Percentiles rank a stretch among this genome's conserved stretches.
Conservation (phyloP, 108 stramenopile genomes). For the Fragilaria crotonensis region DNA sequence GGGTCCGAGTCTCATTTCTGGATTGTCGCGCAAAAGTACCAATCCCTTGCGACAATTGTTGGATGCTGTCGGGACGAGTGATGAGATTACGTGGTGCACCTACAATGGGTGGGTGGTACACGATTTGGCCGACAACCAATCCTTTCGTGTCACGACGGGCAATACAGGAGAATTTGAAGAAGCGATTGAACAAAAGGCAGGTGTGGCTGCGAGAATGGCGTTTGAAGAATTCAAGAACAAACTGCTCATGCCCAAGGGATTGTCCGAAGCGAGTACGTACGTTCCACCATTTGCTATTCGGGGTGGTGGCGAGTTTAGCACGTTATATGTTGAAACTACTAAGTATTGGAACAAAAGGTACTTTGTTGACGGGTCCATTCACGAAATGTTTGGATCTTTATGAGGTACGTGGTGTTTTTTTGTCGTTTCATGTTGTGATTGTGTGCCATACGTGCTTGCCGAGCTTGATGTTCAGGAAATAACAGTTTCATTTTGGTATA, state of each 20-base stretch:
- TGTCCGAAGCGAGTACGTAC: conserved; percentile 48
- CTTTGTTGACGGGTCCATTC: conserved; percentile 60
- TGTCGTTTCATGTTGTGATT: no score
- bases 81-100: conserved; percentile 37
- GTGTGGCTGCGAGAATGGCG: conserved; percentile 21
- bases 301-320: conserved; percentile 36
- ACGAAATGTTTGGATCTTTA: conserved; percentile 44
- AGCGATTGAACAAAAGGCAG: conserved; percentile 54
- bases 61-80: conserved; percentile 68
- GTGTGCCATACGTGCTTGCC: not conserved
- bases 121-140: conserved; percentile 45
- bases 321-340: conserved; percentile 49
- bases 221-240: conserved; percentile 41
- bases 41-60: conserved; percentile 78
- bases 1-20: conserved; percentile 57
- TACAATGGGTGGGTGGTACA: conserved; percentile 67
- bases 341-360: conserved; percentile 54
- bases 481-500: not conserved
- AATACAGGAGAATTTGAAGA: conserved; percentile 40
- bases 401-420: conserved; percentile 4
- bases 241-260: conserved; percentile 35
- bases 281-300: conserved; percentile 76
- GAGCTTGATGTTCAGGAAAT: not conserved
- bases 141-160: conserved; percentile 54
- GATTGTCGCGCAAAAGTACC: conserved; percentile 41